Conservation (phyloP, 2,329 filamentous ascomycete species). For the Zarea fungicola region DNA sequence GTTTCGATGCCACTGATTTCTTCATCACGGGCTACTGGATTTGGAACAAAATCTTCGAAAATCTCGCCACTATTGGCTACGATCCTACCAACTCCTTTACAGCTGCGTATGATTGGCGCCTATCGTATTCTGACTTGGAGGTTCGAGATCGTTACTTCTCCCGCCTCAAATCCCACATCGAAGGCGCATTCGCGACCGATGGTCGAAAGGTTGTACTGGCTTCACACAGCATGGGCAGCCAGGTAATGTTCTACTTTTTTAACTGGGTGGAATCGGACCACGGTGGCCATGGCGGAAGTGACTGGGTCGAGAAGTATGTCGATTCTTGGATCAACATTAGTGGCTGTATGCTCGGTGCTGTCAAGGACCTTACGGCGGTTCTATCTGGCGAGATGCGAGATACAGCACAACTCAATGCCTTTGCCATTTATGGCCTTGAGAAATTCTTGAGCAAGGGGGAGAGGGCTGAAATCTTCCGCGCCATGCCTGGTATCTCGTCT, state of each 20-base stretch:
- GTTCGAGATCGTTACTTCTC: slow-evolving; percentile 91
- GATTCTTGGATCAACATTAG: slow-evolving; percentile 98
- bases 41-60: slow-evolving; percentile 98
- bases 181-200: slow-evolving; percentile 68
- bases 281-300: slow-evolving; percentile 73
- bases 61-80: slow-evolving; percentile 91
- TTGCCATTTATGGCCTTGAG: slow-evolving; percentile 94
- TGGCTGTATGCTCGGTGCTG: slow-evolving; percentile 92
- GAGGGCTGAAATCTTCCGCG: slow-evolving; percentile 86
- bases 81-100: slow-evolving; percentile 74
- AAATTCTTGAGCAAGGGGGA: slow-evolving; percentile 91
- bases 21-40: slow-evolving; percentile 94
- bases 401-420: slow-evolving; percentile 91
- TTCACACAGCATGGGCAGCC: slow-evolving; percentile 96
- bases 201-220: slow-evolving; percentile 78
- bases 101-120: slow-evolving; percentile 81
- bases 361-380: slow-evolving; percentile 85
- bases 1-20: slow-evolving; percentile 97
- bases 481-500: slow-evolving; percentile 93
- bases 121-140: slow-evolving; percentile 87
- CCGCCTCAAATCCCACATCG: slow-evolving; percentile 82
- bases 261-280: slow-evolving; percentile 73
- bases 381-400: slow-evolving; percentile 98
- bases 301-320: slow-evolving; percentile 86
- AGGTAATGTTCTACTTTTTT: slow-evolving; percentile 82